Conservation (phyloP, 305 asterid genomes). For the Salvia sclarea region DNA sequence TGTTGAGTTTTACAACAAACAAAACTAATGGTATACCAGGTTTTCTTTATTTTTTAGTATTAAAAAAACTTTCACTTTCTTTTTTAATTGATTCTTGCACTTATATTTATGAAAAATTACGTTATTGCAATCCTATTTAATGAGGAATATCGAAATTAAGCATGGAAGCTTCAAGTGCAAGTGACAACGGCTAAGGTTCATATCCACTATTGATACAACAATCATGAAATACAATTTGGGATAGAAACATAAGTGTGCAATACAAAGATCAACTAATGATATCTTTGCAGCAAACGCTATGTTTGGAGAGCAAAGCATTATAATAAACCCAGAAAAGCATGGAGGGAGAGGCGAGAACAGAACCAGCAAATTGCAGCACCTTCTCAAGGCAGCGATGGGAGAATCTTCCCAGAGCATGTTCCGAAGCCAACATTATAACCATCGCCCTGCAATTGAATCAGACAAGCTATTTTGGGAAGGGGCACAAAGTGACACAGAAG, state of each 20-base stretch:
- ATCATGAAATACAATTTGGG: conserved; percentile 7
- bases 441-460: conserved; percentile 64
- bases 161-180: too few relatives aligned
- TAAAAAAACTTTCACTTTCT: too few relatives aligned
- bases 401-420: conserved; percentile 78
- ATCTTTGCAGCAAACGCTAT: neutral
- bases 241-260: conserved; percentile 3
- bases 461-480: neutral
- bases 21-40: too few relatives aligned
- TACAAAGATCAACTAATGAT: conserved; percentile 13
- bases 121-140: too few relatives aligned
- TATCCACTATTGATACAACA: neutral
- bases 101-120: too few relatives aligned
- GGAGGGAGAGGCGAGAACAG: neutral
- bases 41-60: too few relatives aligned
- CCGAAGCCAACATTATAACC: conserved; percentile 86
- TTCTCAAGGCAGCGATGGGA: conserved; percentile 58
- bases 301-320: neutral
- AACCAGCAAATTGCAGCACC: conserved; percentile 19
- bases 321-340: neutral
- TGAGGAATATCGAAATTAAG: neutral
- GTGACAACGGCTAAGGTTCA: neutral
- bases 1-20: too few relatives aligned
- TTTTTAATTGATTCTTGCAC: too few relatives aligned
- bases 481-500: neutral